Base-by-base conservation (phyloP, 306 rosid species). In the Cyamopsis tetragonoloba region DNA sequence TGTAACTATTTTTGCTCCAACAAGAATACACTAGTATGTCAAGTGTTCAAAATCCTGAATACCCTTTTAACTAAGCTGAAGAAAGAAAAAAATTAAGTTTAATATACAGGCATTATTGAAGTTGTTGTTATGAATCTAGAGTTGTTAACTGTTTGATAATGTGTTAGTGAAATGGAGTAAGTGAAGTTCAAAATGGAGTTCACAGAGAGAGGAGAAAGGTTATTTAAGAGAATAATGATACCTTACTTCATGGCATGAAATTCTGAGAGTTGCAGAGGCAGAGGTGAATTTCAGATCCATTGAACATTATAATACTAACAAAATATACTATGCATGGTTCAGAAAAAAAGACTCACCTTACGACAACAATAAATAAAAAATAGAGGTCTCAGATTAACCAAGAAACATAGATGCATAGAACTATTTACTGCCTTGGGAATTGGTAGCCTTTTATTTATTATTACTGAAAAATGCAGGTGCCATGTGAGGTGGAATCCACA, bases 221-320 rank as follows among this genome's bases (percentile, higher is more conserved):
- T 55, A 71, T 56, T 62, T 51, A 44, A 56, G 70, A 64, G 72
- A 82, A 62, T 38, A 71, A 57, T n/a, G n/a, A n/a, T 71, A 72
- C 77, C 73, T 77, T 66, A 59, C 54, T 62, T 68, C 79, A 77
- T 70, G 44, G 72, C 86, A 76, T 83, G 79, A 82, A 85, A 80
- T 81, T 83, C 81, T 76, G 88, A 74, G 84, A 81, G 56, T 58
- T 48, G 80, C 89, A 80, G 89, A 70, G 66, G 27, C 57, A 66
- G 66, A 44, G 71, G 62, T 72, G 83, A 63, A 58, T 53, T 80
- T 79, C 74, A 84, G 95, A 90, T 87, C 88, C 79, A 70, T 38
- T 62, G 70, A 32, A 62, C 73, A 74, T 68, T 79, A 83, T 24
- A 83, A 65, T 74, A 72, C 24, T 53, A 66, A 65, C 41, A 47